phyloP scores from a whole-genome alignment of 176 grass and related monocot species.

The Eragrostis curvula region DNA sequence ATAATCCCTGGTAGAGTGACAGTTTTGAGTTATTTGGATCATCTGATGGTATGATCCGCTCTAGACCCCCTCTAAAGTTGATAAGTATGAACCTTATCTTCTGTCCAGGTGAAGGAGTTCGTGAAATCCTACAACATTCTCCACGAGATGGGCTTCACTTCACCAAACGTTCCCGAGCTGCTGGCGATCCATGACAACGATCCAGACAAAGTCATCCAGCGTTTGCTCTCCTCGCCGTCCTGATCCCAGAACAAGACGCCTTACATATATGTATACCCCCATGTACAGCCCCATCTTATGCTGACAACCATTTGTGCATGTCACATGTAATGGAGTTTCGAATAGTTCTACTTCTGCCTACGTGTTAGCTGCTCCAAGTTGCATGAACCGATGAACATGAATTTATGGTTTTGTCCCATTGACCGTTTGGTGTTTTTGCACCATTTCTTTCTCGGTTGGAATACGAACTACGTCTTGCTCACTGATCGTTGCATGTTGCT shows the following conservation, averaged over 20 bases:
- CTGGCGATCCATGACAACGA: constrained; percentile 95
- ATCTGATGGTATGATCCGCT: background rate
- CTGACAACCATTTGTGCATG: background rate
- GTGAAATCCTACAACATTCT: constrained; percentile 92
- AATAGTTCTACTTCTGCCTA: background rate
- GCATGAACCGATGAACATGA: background rate
- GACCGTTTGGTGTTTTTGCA: background rate
- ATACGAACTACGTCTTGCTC: background rate
- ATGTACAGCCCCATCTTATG: constrained; percentile 35
- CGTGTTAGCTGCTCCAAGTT: too few relatives aligned
- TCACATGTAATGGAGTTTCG: constrained; percentile 10
- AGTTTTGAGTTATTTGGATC: background rate
- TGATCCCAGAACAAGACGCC: constrained; percentile 33
- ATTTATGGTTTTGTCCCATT: constrained; percentile 3
- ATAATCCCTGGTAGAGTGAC: background rate
- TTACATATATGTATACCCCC: background rate
- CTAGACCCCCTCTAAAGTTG: too few relatives aligned
- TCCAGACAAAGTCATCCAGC: constrained; percentile 82
- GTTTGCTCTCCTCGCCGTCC: constrained; percentile 63
- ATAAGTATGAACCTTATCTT: background rate
- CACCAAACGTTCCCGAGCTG: constrained; percentile 74
- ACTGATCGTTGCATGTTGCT: background rate
- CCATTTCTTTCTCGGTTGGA: background rate
- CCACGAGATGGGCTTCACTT: constrained; percentile 97
- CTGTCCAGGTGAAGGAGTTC: constrained; percentile 88